These are phyloP conservation scores for Calonectria pseudoreteaudii DNA, from an alignment of 2,329 filamentous ascomycete species.

Conservation along the genomic window DNA sequence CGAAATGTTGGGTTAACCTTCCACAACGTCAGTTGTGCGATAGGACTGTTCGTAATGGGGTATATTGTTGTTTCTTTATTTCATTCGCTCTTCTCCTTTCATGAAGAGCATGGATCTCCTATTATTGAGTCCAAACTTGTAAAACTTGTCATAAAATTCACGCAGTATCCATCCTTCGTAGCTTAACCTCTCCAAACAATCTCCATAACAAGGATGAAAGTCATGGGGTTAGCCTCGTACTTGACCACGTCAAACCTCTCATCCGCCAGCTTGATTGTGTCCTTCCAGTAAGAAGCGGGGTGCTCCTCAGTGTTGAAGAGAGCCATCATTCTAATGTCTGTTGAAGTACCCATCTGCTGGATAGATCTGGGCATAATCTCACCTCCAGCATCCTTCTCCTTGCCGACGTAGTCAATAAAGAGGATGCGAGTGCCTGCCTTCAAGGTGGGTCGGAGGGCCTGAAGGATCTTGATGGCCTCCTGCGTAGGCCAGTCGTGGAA, in stretches of 20 bases:
- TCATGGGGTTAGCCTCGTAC: neutral
- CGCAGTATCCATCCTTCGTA: neutral
- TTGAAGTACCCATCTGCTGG: constrained; percentile 53
- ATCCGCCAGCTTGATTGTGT: constrained; percentile 58
- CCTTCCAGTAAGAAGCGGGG: constrained; percentile 57
- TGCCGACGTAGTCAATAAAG: constrained; percentile 37
- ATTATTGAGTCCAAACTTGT: neutral
- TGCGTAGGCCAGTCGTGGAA: constrained; percentile 67
- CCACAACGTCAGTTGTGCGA: neutral
- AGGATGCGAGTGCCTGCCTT: constrained; percentile 55
- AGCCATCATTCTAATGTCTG: constrained; percentile 63
- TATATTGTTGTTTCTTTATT: neutral
- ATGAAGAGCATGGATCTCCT: neutral
- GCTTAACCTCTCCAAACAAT: neutral
- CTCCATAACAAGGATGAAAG: neutral
- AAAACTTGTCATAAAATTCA: neutral
- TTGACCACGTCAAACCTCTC: constrained; percentile 32
- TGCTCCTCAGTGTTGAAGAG: constrained; percentile 62
- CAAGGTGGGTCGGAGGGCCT: constrained; percentile 55
- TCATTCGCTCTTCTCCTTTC: neutral
- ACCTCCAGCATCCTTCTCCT: neutral
- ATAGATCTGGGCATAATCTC: constrained; percentile 48
- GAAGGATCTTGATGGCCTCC: constrained; percentile 52
- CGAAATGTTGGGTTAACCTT: neutral
- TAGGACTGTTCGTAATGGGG: neutral